These are phyloP conservation scores for Zoysia matrella DNA, from an alignment of 202 grass and related monocot species.

Conservation along the genomic window DNA sequence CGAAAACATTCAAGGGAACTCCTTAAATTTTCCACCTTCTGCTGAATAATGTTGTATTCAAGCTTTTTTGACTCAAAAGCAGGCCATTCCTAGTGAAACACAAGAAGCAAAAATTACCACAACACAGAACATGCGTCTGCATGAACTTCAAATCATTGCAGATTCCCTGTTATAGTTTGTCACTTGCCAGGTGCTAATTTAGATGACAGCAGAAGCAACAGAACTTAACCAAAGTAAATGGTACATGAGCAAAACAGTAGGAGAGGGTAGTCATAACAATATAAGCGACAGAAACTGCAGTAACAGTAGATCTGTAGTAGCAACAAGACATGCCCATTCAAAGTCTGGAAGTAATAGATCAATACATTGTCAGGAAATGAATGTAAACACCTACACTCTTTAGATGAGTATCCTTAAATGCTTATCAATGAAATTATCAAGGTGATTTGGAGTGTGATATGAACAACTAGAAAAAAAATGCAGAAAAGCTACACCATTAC, in stretches of 20 bases:
- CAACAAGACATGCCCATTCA: constrained; percentile 20
- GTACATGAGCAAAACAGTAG: constrained; percentile 13
- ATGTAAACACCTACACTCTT: background rate
- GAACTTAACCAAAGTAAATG: constrained; percentile 27
- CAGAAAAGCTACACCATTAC: constrained; percentile 29
- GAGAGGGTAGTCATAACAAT: constrained; percentile 21
- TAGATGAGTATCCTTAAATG: constrained; percentile 8
- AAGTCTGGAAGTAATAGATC: constrained; percentile 38
- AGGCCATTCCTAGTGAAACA: constrained; percentile 60
- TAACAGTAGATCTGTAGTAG: constrained; percentile 7
- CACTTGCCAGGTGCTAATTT: constrained; percentile 5
- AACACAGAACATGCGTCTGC: constrained; percentile 20
- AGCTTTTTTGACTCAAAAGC: constrained; percentile 54
- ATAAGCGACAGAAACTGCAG: constrained; percentile 7
- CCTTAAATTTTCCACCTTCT: constrained; percentile 57
- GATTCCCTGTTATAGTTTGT: constrained; percentile 10
- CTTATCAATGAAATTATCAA: constrained; percentile 18
- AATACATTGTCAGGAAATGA: background rate
- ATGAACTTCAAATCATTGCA: constrained; percentile 12
- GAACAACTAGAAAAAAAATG: background rate
- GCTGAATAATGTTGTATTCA: constrained; percentile 61
- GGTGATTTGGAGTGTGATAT: constrained; percentile 25
- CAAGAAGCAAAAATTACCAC: constrained; percentile 18
- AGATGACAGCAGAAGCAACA: constrained; percentile 34
- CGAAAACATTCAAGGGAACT: constrained; percentile 56